Evolutionary conservation across 208 protist genomes (phyloP).

Genomic region (Phytomonas serpens): DNA sequence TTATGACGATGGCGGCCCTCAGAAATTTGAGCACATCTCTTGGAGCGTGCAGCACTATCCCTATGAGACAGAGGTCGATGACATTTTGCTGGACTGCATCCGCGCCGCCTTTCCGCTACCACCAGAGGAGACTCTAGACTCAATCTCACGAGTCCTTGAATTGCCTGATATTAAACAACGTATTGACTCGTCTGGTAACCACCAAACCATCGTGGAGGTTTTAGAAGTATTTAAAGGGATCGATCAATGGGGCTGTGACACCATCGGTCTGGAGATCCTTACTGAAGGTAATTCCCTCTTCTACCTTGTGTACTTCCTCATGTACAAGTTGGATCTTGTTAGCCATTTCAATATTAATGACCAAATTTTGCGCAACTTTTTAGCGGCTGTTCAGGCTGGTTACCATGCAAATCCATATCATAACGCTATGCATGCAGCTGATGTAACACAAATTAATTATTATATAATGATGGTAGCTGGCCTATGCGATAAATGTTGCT

Average conservation of each 20-base stretch:
- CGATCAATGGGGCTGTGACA: slow-evolving; percentile 85
- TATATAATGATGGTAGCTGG: slow-evolving; percentile 87
- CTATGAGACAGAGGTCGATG: slow-evolving; percentile 55
- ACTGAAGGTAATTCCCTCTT: slow-evolving; percentile 87
- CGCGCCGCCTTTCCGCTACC: slow-evolving; percentile 57
- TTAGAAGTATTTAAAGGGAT: slow-evolving; percentile 81
- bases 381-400: slow-evolving; percentile 72
- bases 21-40: slow-evolving; percentile 68
- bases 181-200: slow-evolving; percentile 37
- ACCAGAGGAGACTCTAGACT: slow-evolving; percentile 24
- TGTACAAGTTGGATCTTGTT: slow-evolving; percentile 87
- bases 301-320: slow-evolving; percentile 70
- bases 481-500: slow-evolving; percentile 46
- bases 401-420: slow-evolving; percentile 91
- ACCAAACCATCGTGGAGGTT: slow-evolving; percentile 48
- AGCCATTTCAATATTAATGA: slow-evolving; percentile 80
- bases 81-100: slow-evolving; percentile 53
- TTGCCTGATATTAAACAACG: slow-evolving; percentile 39
- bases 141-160: slow-evolving; percentile 49
- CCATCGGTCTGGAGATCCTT: slow-evolving; percentile 79
- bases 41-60: slow-evolving; percentile 64
- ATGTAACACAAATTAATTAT: slow-evolving; percentile 91
- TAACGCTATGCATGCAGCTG: slow-evolving; percentile 89
- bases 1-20: slow-evolving; percentile 81
- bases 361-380: slow-evolving; percentile 69